phyloP scores from a whole-genome alignment of 2,329 filamentous ascomycete genomes.

The Anisogramma anomala region DNA sequence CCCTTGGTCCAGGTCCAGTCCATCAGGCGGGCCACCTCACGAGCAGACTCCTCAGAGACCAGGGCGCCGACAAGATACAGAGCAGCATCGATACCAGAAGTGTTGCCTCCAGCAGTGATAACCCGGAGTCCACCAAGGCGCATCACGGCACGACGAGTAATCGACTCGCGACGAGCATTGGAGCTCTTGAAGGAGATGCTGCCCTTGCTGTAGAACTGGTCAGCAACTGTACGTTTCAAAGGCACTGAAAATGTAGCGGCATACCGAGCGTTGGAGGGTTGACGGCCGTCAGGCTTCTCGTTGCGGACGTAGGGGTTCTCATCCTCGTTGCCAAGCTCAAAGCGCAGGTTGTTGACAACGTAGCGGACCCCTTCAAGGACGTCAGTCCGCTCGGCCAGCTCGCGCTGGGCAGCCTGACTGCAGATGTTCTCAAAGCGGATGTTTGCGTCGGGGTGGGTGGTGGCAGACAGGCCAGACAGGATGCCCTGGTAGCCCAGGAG shows the following conservation, averaged over 20 bases:
- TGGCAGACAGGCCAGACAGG: slow-evolving; percentile 67
- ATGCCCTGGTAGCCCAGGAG: slow-evolving; percentile 67
- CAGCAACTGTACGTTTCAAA: background rate
- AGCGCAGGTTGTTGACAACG: slow-evolving; percentile 84
- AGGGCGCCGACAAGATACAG: slow-evolving; percentile 77
- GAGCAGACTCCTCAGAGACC: slow-evolving; percentile 64
- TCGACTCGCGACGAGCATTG: slow-evolving; percentile 65
- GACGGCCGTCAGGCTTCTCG: slow-evolving; percentile 52
- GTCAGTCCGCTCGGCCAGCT: slow-evolving; percentile 66
- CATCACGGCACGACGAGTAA: slow-evolving; percentile 66
- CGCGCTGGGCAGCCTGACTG: slow-evolving; percentile 58
- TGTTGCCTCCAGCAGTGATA: slow-evolving; percentile 68
- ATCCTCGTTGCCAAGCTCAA: slow-evolving; percentile 70
- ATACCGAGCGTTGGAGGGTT: slow-evolving; percentile 50
- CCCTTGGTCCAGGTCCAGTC: slow-evolving; percentile 83
- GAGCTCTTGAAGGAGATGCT: slow-evolving; percentile 71
- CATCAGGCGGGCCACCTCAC: slow-evolving; percentile 62
- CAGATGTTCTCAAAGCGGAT: slow-evolving; percentile 74
- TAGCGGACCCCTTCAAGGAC: slow-evolving; percentile 72
- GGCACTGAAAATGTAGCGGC: slow-evolving; percentile 19
- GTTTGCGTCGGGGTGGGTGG: slow-evolving; percentile 70
- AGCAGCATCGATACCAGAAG: slow-evolving; percentile 70
- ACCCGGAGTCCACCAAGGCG: slow-evolving; percentile 59
- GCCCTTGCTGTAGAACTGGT: slow-evolving; percentile 51
- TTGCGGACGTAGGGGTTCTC: slow-evolving; percentile 74